phyloP scores from a whole-genome alignment of 1,284 basidiomycete species.

The Cronartium quercuum region DNA sequence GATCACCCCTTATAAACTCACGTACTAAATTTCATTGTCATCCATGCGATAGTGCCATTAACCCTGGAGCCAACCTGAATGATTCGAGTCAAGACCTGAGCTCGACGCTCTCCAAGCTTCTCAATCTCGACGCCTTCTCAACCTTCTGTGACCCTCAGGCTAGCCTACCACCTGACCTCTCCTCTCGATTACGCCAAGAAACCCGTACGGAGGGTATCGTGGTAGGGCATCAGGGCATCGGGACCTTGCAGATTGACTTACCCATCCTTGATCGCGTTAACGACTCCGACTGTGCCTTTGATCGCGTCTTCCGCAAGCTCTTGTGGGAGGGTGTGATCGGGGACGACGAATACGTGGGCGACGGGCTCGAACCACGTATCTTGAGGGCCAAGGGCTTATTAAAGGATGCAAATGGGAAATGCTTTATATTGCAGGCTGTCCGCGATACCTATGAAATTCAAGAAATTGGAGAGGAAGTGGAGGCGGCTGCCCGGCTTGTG shows the following conservation, averaged over 20 bases:
- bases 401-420: constrained; percentile 28
- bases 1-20: background rate
- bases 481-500: constrained; percentile 10
- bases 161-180: background rate
- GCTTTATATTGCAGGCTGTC: constrained; percentile 34
- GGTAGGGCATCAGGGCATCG: constrained; percentile 6
- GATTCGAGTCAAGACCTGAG: constrained; percentile 15
- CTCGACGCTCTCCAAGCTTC: constrained; percentile 6
- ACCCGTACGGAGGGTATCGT: background rate
- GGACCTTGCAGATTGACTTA: constrained; percentile 31
- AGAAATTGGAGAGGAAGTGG: background rate
- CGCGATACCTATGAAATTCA: constrained; percentile 34
- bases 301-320: constrained; percentile 20
- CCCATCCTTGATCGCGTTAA: constrained; percentile 9
- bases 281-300: constrained; percentile 17
- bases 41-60: background rate
- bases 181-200: background rate
- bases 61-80: constrained; percentile 12
- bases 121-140: constrained; percentile 29
- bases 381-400: constrained; percentile 36
- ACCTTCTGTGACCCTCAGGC: background rate
- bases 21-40: no score
- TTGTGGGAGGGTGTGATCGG: constrained; percentile 31
- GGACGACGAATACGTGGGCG: background rate
- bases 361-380: constrained; percentile 2